Evolutionary conservation across 306 rosid species (phyloP), one percentile per base, ranked within the genome.

Genomic region (Cicer cuneatum): DNA sequence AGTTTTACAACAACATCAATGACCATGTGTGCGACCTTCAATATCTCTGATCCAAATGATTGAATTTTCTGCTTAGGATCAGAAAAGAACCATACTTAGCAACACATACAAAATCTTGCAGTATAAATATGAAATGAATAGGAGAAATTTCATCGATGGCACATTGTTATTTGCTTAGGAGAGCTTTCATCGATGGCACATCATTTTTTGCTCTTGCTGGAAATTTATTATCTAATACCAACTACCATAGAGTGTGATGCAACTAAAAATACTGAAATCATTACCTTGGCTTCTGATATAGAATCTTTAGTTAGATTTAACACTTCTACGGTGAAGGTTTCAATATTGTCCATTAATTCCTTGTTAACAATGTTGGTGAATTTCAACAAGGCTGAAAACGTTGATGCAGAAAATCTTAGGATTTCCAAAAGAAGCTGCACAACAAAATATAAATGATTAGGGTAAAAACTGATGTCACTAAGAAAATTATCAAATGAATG

Each of bases 341-440:
- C 95, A 67, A 82, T 84, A 16, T 10, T 71, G 74, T 79, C 80
- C 83, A 80, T 74, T 45, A 72, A 71, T 51, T 16, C 69, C 76
- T 83, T 82, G 78, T 94, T 86, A 63, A 58, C 80, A 47, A 73
- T 77, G 76, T 79, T 69, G 13, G 88, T 85, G 73, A 76, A 58
- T 77, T 86, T 85, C 69, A 88, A 73, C 89, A 94, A 81, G 66
- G 89, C 86, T 43, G 80, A 82, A 74, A 87, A 81, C 13, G 79
- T 77, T 62, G 85, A 86, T 61, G 86, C 83, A 69, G 88, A 88
- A 89, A 88, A 89, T 49, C 82, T 90, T 74, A 87, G 74, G 70
- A 87, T 66, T 63, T 88, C 88, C 84, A 77, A 69, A 66, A 94
- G 94, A 71, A 94, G 89, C 98, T 94, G 93, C 87, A 80, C 37